Evolutionary conservation across 352 stramenopile genomes (phyloP).

Genomic region (Thalassiosira tumida): DNA sequence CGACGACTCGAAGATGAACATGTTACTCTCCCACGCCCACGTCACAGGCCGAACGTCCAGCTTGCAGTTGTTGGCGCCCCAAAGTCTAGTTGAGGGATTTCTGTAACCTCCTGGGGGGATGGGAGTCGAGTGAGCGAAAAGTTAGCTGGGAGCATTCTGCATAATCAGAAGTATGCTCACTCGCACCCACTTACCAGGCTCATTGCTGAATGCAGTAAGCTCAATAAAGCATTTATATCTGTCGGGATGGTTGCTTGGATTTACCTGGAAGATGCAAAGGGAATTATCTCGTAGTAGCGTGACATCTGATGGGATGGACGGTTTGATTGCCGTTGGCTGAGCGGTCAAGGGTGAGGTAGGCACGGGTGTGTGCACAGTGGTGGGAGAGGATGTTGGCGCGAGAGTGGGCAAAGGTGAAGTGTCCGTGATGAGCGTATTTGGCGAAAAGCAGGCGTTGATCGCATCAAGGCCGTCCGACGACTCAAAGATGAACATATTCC

Average conservation of each 20-base stretch:
- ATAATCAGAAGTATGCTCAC: no score
- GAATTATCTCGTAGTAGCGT: constrained; percentile 26
- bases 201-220: no score
- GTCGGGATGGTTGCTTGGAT: no score
- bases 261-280: constrained; percentile 38
- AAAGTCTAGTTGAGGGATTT: no score
- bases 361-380: no score
- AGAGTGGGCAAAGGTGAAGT: no score
- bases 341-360: no score
- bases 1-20: constrained; percentile 27
- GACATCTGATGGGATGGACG: constrained; percentile 20
- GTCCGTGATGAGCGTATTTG: not conserved
- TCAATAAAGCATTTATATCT: no score
- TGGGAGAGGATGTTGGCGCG: constrained; percentile 14
- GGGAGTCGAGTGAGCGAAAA: no score
- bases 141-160: no score
- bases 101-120: no score
- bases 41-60: constrained; percentile 12
- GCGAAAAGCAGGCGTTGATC: constrained; percentile 12
- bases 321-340: constrained; percentile 1
- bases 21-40: constrained; percentile 10
- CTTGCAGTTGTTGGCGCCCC: constrained; percentile 12
- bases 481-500: constrained; percentile 18
- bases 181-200: no score
- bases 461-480: not conserved